phyloP scores from a whole-genome alignment of 345 rosid genomes.

The Linum lewisii region DNA sequence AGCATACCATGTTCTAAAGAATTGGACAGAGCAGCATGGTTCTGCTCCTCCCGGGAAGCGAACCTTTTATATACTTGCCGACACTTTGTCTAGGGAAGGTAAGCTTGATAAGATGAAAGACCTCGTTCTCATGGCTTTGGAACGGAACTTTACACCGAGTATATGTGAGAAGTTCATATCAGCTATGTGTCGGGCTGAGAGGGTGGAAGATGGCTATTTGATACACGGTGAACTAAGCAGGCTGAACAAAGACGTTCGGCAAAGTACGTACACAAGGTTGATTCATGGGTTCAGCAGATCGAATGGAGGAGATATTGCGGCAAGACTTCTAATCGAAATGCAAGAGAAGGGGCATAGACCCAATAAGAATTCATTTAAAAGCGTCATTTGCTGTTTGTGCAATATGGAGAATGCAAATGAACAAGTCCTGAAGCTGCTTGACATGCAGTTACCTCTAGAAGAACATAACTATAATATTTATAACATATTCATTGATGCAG shows the following conservation, averaged over 20 bases:
- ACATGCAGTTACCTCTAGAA: constrained; percentile 40
- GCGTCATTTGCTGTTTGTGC: constrained; percentile 44
- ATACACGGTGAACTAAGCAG: constrained; percentile 36
- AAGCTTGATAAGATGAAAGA: constrained; percentile 60
- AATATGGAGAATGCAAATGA: constrained; percentile 33
- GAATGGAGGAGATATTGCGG: constrained; percentile 51
- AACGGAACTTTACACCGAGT: constrained; percentile 33
- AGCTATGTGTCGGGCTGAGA: constrained; percentile 47
- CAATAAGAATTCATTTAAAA: constrained; percentile 25
- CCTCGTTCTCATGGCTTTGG: constrained; percentile 34
- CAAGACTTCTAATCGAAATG: constrained; percentile 62
- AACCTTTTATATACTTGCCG: constrained; percentile 43
- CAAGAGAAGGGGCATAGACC: constrained; percentile 55
- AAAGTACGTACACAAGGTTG: constrained; percentile 30
- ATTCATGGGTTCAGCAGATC: constrained; percentile 40
- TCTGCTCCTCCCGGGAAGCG: constrained; percentile 52
- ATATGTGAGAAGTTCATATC: constrained; percentile 37
- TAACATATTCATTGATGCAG: constrained; percentile 64
- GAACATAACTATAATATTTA: constrained; percentile 25
- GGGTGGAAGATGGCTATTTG: constrained; percentile 52
- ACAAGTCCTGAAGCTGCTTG: constrained; percentile 36
- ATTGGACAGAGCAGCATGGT: constrained; percentile 42
- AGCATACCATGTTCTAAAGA: constrained; percentile 49
- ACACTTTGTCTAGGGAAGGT: constrained; percentile 53
- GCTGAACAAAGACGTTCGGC: constrained; percentile 19